phyloP scores from a whole-genome alignment of 2,329 filamentous ascomycete species.

The Fusarium praegraminearum region DNA sequence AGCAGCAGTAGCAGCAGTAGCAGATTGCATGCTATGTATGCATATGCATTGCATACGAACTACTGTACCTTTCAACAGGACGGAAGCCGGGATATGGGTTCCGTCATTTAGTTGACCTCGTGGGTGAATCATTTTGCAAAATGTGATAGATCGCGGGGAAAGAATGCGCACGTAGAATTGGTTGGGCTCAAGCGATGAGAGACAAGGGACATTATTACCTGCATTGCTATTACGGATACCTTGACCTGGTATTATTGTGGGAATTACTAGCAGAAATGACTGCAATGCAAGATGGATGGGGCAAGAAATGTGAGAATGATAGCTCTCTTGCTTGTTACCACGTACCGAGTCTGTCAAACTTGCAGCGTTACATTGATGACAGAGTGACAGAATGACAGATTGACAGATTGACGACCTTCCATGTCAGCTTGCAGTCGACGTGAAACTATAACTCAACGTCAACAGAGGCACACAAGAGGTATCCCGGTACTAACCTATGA shows the following conservation, averaged over 20 bases:
- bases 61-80: not conserved
- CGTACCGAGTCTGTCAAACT: not conserved
- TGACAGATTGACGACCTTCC: not conserved
- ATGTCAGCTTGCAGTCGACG: not conserved
- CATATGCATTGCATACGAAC: conserved; percentile 3
- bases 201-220: conserved; percentile 1
- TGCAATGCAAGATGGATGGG: not conserved
- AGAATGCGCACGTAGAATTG: conserved; percentile 14
- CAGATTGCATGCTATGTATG: not conserved
- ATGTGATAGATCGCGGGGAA: conserved; percentile 39
- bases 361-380: not conserved
- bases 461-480: too few relatives aligned
- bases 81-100: not conserved
- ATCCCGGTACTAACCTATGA: not conserved
- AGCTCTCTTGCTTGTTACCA: not conserved
- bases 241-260: not conserved
- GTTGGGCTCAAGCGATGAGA: conserved; percentile 1
- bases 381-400: not conserved
- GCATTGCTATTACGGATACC: not conserved
- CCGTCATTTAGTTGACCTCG: not conserved
- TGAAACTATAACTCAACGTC: not conserved
- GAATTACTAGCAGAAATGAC: not conserved
- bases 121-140: conserved; percentile 10
- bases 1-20: not conserved
- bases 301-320: not conserved